phyloP scores from a whole-genome alignment of 164 flowering plant species.

The Protea cynaroides region DNA sequence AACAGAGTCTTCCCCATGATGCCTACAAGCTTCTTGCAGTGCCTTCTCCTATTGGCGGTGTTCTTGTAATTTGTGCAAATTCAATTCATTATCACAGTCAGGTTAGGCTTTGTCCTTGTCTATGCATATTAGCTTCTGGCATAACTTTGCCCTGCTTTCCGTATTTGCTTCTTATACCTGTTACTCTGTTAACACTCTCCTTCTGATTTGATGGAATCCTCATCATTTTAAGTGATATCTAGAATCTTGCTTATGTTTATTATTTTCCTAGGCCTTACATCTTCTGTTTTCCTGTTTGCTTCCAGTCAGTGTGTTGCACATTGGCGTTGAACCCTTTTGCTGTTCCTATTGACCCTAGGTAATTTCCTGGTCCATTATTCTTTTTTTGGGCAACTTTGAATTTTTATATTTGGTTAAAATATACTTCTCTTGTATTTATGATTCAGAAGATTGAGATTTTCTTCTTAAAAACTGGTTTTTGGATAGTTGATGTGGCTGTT shows the following conservation, averaged over 20 bases:
- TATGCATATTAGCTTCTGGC: not conserved
- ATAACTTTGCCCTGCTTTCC: not conserved
- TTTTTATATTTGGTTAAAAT: not conserved
- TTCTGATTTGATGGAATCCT: not conserved
- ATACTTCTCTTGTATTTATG: not conserved
- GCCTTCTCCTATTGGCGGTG: constrained; percentile 98
- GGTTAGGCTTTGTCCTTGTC: constrained; percentile 32
- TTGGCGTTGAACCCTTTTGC: constrained; percentile 81
- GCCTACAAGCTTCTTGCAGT: constrained; percentile 97
- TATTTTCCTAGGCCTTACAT: not conserved
- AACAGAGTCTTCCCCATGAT: constrained; percentile 92
- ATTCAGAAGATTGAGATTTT: too few species aligned
- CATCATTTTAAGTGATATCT: not conserved
- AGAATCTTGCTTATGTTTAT: not conserved
- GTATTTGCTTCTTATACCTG: not conserved
- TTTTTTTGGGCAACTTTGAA: not conserved
- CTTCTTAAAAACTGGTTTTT: too few species aligned
- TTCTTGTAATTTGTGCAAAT: constrained; percentile 81
- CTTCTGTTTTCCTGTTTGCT: constrained; percentile 8
- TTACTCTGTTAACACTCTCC: not conserved
- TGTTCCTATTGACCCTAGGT: constrained; percentile 70
- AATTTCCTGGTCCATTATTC: constrained; percentile 8
- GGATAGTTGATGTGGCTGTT: too few species aligned
- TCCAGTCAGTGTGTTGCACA: constrained; percentile 79
- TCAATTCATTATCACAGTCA: constrained; percentile 91